Conservation (phyloP, 2,329 filamentous ascomycete genomes). For the Curvularia eragrostidis region DNA sequence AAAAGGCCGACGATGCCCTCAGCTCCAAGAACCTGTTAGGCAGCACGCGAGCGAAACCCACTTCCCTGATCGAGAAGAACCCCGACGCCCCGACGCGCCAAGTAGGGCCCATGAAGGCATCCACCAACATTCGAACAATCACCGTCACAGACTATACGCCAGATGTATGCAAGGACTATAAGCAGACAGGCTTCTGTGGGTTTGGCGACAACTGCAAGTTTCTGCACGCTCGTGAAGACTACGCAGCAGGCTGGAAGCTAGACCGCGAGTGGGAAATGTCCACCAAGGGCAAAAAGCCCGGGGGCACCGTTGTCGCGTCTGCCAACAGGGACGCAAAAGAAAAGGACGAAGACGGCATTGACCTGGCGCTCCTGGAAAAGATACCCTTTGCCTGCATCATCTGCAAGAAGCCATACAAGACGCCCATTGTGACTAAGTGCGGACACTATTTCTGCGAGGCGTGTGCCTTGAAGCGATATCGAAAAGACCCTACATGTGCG, state of each 20-base stretch:
- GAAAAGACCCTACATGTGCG: constrained; percentile 84
- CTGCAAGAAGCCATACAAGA: constrained; percentile 78
- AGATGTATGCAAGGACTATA: constrained; percentile 95
- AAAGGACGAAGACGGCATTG: constrained; percentile 61
- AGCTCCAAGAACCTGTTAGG: constrained; percentile 65
- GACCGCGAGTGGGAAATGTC: constrained; percentile 92
- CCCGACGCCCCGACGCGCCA: constrained; percentile 72
- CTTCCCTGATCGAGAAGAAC: constrained; percentile 77
- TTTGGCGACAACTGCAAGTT: constrained; percentile 85
- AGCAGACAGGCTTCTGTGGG: constrained; percentile 70
- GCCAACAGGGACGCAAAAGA: constrained; percentile 58
- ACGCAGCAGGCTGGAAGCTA: constrained; percentile 93
- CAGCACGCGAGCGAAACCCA: constrained; percentile 56
- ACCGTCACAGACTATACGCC: constrained; percentile 90
- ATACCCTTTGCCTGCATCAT: constrained; percentile 92
- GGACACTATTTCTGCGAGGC: constrained; percentile 95
- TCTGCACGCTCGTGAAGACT: constrained; percentile 76
- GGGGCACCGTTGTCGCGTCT: constrained; percentile 62
- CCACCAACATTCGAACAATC: constrained; percentile 88
- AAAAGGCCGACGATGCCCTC: constrained; percentile 62
- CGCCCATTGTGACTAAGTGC: constrained; percentile 85
- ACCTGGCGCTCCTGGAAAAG: constrained; percentile 76
- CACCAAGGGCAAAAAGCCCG: constrained; percentile 66
- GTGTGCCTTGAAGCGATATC: constrained; percentile 85
- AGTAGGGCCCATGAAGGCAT: constrained; percentile 85